Conservation (phyloP, 371 early-diverging fungal genomes). For the Mortierella sp. region DNA sequence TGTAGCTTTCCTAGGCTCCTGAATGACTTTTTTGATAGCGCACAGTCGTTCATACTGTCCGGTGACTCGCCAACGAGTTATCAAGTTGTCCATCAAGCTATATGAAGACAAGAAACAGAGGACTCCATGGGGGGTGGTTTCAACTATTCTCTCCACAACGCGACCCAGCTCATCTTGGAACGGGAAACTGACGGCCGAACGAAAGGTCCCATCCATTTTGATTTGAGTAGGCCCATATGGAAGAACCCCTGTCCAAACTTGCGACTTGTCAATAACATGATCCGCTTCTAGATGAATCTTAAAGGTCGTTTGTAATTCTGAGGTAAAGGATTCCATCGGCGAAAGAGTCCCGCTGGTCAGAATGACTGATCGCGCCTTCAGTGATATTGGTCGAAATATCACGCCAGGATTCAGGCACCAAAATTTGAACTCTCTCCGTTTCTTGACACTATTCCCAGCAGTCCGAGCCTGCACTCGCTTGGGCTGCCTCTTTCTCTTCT, state of each 20-base stretch:
- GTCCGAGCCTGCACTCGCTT: too few species aligned
- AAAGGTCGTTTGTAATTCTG: conserved; percentile 68
- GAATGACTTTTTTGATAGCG: conserved; percentile 50
- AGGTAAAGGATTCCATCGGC: conserved; percentile 80
- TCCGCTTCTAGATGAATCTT: conserved; percentile 31
- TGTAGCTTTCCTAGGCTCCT: conserved; percentile 64
- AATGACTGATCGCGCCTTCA: conserved; percentile 70
- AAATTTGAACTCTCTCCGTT: conserved; percentile 56
- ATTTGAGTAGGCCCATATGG: conserved; percentile 29
- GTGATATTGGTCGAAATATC: conserved; percentile 66
- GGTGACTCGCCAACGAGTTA: conserved; percentile 64
- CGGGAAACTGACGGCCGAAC: conserved; percentile 26
- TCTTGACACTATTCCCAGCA: conserved; percentile 7
- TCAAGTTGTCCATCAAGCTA: conserved; percentile 62
- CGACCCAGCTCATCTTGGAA: conserved; percentile 82
- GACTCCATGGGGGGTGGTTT: conserved; percentile 71
- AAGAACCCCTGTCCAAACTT: conserved; percentile 46
- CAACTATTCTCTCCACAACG: conserved; percentile 63
- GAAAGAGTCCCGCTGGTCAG: conserved; percentile 91
- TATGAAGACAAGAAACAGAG: conserved; percentile 78
- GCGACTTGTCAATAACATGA: conserved; percentile 38
- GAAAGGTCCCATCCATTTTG: conserved; percentile 32
- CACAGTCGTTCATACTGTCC: conserved; percentile 13
- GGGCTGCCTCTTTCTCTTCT: not conserved
- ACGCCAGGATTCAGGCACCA: conserved; percentile 78